Conservation (phyloP, 495 filamentous ascomycete genomes). For the Barbatosphaeria neglecta region DNA sequence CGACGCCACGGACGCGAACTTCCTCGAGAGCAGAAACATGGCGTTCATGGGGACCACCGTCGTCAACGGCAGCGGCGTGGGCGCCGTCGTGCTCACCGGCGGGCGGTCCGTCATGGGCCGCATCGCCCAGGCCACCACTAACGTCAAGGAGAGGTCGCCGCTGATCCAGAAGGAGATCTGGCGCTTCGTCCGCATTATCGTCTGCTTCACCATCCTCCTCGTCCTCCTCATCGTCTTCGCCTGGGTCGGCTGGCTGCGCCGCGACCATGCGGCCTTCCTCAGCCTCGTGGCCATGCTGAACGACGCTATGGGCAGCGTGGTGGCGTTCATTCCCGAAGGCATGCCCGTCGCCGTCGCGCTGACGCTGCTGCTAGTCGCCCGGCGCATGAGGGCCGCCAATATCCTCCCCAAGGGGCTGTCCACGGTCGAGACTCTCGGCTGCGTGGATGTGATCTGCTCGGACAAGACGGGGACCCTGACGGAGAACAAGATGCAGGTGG, state of each 20-base stretch:
- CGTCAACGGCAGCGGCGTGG: slow-evolving; percentile 50
- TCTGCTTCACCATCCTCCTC: slow-evolving; percentile 9
- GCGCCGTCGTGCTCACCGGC: slow-evolving; percentile 48
- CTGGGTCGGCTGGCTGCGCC: not conserved
- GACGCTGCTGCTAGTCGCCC: slow-evolving; percentile 22
- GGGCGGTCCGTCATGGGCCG: slow-evolving; percentile 52
- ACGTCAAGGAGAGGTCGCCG: slow-evolving; percentile 13
- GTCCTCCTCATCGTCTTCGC: slow-evolving; percentile 13
- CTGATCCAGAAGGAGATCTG: slow-evolving; percentile 20
- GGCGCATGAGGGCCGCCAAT: slow-evolving; percentile 20
- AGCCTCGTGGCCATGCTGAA: slow-evolving; percentile 48
- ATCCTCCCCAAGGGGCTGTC: slow-evolving; percentile 40
- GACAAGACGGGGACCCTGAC: slow-evolving; percentile 64
- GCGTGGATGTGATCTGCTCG: slow-evolving; percentile 57
- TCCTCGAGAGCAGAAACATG: slow-evolving; percentile 61
- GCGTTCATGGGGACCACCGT: slow-evolving; percentile 63
- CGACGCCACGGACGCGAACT: slow-evolving; percentile 54
- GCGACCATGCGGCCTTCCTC: slow-evolving; percentile 10
- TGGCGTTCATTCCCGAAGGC: slow-evolving; percentile 29
- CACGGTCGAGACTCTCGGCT: slow-evolving; percentile 54
- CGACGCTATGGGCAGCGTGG: slow-evolving; percentile 24
- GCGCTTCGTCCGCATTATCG: slow-evolving; percentile 24
- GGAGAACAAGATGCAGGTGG: slow-evolving; percentile 50
- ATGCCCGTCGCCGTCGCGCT: slow-evolving; percentile 24
- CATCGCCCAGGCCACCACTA: slow-evolving; percentile 43